Evolutionary conservation across 345 rosid species (phyloP).

Genomic region (Hibiscus tridactylites): DNA sequence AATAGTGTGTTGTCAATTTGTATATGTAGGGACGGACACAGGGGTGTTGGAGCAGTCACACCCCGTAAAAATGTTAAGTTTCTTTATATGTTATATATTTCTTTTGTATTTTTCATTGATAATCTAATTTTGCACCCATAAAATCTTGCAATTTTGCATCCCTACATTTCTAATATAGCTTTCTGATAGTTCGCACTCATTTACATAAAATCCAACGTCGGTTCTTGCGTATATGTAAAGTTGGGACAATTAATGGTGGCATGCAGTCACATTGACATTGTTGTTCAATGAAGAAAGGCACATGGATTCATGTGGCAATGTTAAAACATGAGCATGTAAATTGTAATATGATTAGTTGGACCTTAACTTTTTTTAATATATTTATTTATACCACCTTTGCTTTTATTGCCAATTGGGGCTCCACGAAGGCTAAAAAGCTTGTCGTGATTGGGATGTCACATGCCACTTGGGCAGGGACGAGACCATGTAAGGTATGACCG

Average conservation of each 20-base stretch:
- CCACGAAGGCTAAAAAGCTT: not conserved
- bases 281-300: slow-evolving; percentile 28
- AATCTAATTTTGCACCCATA: too few relatives aligned
- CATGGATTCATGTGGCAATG: slow-evolving; percentile 39
- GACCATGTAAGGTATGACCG: too few relatives aligned
- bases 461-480: not conserved
- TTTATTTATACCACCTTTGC: not conserved
- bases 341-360: not conserved
- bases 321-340: not conserved
- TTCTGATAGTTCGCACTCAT: too few relatives aligned
- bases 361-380: not conserved
- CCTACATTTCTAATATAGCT: too few relatives aligned
- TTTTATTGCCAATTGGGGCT: not conserved
- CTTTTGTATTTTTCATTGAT: too few relatives aligned
- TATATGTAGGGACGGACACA: too few relatives aligned
- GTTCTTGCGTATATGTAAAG: not conserved
- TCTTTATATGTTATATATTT: too few relatives aligned
- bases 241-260: not conserved
- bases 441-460: slow-evolving; percentile 11
- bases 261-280: not conserved
- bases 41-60: too few relatives aligned
- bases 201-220: too few relatives aligned
- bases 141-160: too few relatives aligned
- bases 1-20: too few relatives aligned
- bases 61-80: too few relatives aligned